Evolutionary conservation across 441 rosid genomes (phyloP).

Genomic region (Metrosideros polymorpha): DNA sequence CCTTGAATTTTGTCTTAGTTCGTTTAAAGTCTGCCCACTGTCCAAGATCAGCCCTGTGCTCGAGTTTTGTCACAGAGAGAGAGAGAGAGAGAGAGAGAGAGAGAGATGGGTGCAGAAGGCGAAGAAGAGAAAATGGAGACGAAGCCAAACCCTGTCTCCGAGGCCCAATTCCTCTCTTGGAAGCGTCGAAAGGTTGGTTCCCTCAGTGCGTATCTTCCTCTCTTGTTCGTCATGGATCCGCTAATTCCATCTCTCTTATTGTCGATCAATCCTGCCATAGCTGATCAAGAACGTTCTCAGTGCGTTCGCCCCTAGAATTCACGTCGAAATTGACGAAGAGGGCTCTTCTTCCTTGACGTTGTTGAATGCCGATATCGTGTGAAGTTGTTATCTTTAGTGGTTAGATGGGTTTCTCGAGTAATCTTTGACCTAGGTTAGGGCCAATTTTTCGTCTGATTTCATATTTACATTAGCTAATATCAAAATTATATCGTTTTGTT

Average conservation of each 20-base stretch:
- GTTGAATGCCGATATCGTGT: not conserved
- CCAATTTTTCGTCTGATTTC: not conserved
- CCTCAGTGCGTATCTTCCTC: not conserved
- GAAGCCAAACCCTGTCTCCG: conserved; percentile 18
- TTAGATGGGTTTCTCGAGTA: not conserved
- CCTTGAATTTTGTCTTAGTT: no score
- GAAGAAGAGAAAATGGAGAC: conserved; percentile 15
- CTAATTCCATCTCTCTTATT: not conserved
- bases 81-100: not conserved
- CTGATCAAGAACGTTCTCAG: not conserved
- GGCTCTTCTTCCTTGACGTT: not conserved
- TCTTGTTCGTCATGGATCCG: not conserved
- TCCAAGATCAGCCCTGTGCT: not conserved
- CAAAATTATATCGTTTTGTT: not conserved
- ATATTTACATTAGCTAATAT: not conserved
- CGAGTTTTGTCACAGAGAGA: not conserved
- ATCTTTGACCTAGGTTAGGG: not conserved
- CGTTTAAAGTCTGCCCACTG: not conserved
- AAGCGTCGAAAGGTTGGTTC: conserved; percentile 49
- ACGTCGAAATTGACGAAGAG: not conserved
- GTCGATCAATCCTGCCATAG: not conserved
- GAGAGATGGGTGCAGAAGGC: conserved; percentile 39
- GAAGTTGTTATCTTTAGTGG: not conserved
- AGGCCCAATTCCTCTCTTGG: conserved; percentile 51
- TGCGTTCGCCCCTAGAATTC: not conserved